A percentile compares a stretch with the other conserved stretches of the same genome.
Evolutionary conservation across 192 early-diverging fungal species (phyloP).

Genomic region (Mortierella antarctica): DNA sequence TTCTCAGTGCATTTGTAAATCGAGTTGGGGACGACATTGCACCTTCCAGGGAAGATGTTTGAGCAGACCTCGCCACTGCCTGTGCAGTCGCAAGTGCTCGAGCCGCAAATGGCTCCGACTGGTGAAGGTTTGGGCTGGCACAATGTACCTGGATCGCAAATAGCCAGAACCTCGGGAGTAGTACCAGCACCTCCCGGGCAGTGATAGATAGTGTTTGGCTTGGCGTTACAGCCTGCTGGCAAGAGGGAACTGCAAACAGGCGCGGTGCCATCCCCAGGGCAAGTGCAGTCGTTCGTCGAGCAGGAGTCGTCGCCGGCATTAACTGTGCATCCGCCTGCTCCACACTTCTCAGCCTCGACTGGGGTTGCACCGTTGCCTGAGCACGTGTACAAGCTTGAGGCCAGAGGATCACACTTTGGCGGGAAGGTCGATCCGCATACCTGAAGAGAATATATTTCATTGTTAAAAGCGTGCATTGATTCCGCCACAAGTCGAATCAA

Average conservation of each 20-base stretch:
- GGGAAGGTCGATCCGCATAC: slow-evolving; percentile 10
- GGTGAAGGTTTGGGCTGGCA: not conserved
- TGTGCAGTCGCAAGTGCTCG: slow-evolving; percentile 1
- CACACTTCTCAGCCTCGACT: not conserved
- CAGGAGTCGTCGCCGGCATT: slow-evolving; percentile 8
- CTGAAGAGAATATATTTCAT: not conserved
- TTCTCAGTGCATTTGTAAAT: slow-evolving; percentile 9
- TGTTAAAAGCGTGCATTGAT: not conserved
- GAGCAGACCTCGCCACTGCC: slow-evolving; percentile 4
- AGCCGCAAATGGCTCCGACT: slow-evolving; percentile 4
- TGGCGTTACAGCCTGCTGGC: slow-evolving; percentile 13
- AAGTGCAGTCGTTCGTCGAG: not conserved
- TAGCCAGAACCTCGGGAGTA: not conserved
- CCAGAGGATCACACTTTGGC: not conserved
- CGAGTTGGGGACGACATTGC: not conserved
- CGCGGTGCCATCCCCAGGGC: not conserved
- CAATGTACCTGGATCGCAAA: slow-evolving; percentile 10
- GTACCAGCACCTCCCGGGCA: slow-evolving; percentile 7
- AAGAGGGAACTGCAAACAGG: slow-evolving; percentile 9
- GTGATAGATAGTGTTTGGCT: slow-evolving; percentile 11
- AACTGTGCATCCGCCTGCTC: slow-evolving; percentile 3
- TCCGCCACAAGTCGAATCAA: not conserved
- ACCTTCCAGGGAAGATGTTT: not conserved
- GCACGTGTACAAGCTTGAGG: not conserved
- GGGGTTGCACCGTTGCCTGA: not conserved